These are phyloP conservation scores for Ilex asprella DNA, from an alignment of 257 asterid genomes.

Conservation along the genomic window DNA sequence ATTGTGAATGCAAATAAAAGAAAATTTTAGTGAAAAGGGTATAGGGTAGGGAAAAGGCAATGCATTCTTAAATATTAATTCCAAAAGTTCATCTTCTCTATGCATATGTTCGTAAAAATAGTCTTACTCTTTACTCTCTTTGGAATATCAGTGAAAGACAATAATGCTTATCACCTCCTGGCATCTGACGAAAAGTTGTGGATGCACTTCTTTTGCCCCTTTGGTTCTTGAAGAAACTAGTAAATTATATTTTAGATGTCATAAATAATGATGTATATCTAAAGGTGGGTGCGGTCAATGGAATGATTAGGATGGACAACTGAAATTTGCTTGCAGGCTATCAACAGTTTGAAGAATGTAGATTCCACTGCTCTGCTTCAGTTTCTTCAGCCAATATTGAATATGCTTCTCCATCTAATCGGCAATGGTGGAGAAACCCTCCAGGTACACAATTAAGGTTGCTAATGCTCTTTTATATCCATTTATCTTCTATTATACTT, in stretches of 20 bases:
- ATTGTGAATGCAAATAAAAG: no score
- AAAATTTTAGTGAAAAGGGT: no score
- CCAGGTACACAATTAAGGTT: conserved; percentile 48
- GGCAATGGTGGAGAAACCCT: conserved; percentile 99
- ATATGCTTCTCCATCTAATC: conserved; percentile 99
- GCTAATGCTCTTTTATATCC: background rate
- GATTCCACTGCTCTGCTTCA: conserved; percentile 98
- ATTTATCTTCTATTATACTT: conserved; percentile 1
- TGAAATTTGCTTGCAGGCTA: conserved; percentile 57
- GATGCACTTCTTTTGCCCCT: no score
- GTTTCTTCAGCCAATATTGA: conserved; percentile 94
- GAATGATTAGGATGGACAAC: background rate
- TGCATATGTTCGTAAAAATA: no score
- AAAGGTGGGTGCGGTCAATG: background rate
- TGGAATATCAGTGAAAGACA: background rate
- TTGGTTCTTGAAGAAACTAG: no score
- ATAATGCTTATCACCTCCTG: background rate
- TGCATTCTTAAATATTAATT: no score
- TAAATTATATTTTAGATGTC: no score
- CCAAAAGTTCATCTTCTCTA: no score
- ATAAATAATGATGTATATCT: no score
- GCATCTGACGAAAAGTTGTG: no score
- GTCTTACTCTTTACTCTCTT: background rate
- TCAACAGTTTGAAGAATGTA: conserved; percentile 96
- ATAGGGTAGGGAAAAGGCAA: no score